Conservation (phyloP, 1,284 basidiomycete genomes). For the Neotropicomus parvogracilis region DNA sequence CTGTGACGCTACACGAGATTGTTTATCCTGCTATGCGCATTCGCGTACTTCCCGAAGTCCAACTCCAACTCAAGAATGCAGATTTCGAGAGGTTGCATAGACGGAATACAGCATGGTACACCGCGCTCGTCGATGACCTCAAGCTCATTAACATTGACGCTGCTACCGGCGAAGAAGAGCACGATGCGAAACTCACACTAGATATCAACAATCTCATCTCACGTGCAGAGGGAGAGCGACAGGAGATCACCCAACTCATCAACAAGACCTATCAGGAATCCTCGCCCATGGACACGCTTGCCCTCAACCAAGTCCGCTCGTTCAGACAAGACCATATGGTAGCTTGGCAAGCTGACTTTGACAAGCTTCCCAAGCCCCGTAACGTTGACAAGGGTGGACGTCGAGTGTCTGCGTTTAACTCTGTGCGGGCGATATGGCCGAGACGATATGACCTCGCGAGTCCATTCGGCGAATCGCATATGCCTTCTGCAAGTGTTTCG, state of each 20-base stretch:
- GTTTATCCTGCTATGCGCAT: slow-evolving; percentile 88
- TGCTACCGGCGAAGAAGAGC: slow-evolving; percentile 70
- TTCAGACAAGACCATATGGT: slow-evolving; percentile 92
- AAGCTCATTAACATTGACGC: slow-evolving; percentile 72
- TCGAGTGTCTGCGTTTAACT: slow-evolving; percentile 59
- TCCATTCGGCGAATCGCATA: slow-evolving; percentile 50
- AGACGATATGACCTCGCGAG: slow-evolving; percentile 51
- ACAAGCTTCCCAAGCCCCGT: slow-evolving; percentile 66
- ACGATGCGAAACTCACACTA: slow-evolving; percentile 55
- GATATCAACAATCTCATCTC: slow-evolving; percentile 67
- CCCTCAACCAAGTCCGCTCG: slow-evolving; percentile 83
- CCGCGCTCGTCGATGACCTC: slow-evolving; percentile 67
- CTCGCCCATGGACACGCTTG: slow-evolving; percentile 79
- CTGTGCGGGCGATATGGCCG: slow-evolving; percentile 69
- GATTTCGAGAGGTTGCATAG: slow-evolving; percentile 80
- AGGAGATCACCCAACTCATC: slow-evolving; percentile 73
- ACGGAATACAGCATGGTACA: slow-evolving; percentile 72
- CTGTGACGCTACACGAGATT: slow-evolving; percentile 80
- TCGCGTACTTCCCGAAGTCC: slow-evolving; percentile 79
- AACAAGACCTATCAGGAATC: slow-evolving; percentile 81
- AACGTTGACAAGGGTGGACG: slow-evolving; percentile 47
- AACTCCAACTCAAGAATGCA: slow-evolving; percentile 84
- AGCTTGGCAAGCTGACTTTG: slow-evolving; percentile 91
- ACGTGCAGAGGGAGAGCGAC: slow-evolving; percentile 71
- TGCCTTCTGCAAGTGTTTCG: slow-evolving; percentile 66